Percentiles rank a stretch among this genome's conserved stretches.
These are phyloP conservation scores for Anastatica hierochuntica DNA, from an alignment of 345 rosid species.

Conservation along the genomic window DNA sequence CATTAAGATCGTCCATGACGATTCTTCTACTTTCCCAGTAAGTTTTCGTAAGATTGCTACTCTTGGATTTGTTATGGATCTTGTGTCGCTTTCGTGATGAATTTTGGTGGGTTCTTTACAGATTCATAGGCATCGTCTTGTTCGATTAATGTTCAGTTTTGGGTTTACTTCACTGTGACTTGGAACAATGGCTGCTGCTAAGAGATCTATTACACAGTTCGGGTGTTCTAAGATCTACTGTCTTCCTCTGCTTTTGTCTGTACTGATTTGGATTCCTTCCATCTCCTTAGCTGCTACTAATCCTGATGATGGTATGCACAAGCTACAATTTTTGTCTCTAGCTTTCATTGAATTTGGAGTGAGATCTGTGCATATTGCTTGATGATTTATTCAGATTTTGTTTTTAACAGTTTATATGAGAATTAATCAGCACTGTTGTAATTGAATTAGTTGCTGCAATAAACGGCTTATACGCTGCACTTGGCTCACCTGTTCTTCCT, in stretches of 20 bases:
- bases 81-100: conserved; percentile 17
- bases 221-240: conserved; percentile 37
- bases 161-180: conserved; percentile 18
- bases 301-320: conserved; percentile 60
- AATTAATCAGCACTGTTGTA: too few species aligned
- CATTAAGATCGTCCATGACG: conserved; percentile 16
- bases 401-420: too few species aligned
- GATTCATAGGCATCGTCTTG: conserved; percentile 37
- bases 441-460: conserved; percentile 73
- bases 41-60: conserved; percentile 17
- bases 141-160: conserved; percentile 25
- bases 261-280: conserved; percentile 47
- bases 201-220: conserved; percentile 42
- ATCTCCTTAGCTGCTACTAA: conserved; percentile 53
- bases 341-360: neutral
- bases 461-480: conserved; percentile 54
- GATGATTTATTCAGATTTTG: neutral
- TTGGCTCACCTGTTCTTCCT: conserved; percentile 71
- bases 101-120: conserved; percentile 21
- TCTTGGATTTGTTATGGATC: conserved; percentile 8
- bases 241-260: conserved; percentile 33
- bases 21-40: conserved; percentile 26
- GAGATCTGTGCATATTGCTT: conserved; percentile 24
- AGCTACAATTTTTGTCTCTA: neutral
- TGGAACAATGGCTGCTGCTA: conserved; percentile 40